Evolutionary conservation across 208 protist genomes (phyloP).

Genomic region (Trypanosoma avium): DNA sequence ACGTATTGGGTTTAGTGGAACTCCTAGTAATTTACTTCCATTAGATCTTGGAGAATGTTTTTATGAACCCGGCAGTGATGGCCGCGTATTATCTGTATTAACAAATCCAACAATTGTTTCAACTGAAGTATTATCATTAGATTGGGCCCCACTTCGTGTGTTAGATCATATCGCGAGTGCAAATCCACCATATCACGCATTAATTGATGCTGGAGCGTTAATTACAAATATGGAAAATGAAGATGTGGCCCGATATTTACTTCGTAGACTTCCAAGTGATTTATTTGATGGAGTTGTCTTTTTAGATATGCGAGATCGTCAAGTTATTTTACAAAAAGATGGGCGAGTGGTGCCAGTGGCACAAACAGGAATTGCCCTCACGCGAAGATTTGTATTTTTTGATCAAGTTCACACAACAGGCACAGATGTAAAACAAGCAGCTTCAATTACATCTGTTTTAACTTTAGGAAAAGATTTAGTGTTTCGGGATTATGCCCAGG

Average conservation of each 20-base stretch:
- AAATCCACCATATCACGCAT: slow-evolving; percentile 82
- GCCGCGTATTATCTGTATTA: slow-evolving; percentile 90
- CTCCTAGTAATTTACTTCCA: slow-evolving; percentile 93
- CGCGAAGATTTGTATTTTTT: slow-evolving; percentile 93
- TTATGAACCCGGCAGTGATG: slow-evolving; percentile 94
- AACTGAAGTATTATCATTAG: slow-evolving; percentile 53
- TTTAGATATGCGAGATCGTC: slow-evolving; percentile 89
- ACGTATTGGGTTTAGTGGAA: slow-evolving; percentile 95
- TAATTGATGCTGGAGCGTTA: slow-evolving; percentile 96
- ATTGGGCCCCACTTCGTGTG: slow-evolving; percentile 90
- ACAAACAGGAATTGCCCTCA: slow-evolving; percentile 92
- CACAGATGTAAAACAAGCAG: slow-evolving; percentile 94
- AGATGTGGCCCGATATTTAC: slow-evolving; percentile 87
- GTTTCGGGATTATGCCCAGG: slow-evolving; percentile 95
- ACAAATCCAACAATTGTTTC: slow-evolving; percentile 82
- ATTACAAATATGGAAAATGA: slow-evolving; percentile 96
- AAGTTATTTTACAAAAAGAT: slow-evolving; percentile 93
- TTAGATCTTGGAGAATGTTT: slow-evolving; percentile 93
- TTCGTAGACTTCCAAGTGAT: slow-evolving; percentile 55
- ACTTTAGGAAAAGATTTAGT: slow-evolving; percentile 96
- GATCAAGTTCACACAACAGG: slow-evolving; percentile 96
- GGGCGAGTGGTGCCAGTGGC: slow-evolving; percentile 78
- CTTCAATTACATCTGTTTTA: slow-evolving; percentile 89
- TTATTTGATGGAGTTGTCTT: slow-evolving; percentile 95
- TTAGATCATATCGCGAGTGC: slow-evolving; percentile 86